Conservation (phyloP, 768 basidiomycete genomes). For the Dacryopinax spathularia region DNA sequence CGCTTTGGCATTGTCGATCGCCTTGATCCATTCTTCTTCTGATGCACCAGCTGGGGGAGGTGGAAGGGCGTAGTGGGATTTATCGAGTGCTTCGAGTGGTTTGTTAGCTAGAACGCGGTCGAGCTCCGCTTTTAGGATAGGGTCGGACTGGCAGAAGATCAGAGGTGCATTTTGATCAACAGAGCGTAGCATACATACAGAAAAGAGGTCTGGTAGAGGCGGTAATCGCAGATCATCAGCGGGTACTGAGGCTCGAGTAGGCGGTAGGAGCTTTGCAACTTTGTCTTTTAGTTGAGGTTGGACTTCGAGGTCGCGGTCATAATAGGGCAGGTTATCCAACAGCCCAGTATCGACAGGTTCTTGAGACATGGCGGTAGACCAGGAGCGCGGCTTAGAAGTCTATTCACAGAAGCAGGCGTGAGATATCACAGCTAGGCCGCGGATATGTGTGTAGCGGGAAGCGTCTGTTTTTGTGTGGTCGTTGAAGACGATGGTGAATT, state of each 20-base stretch:
- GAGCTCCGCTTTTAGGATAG: slow-evolving; percentile 57
- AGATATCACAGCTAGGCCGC: too few relatives aligned
- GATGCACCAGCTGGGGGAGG: slow-evolving; percentile 44
- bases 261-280: slow-evolving; percentile 56
- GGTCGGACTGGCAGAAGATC: slow-evolving; percentile 37
- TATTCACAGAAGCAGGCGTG: too few relatives aligned
- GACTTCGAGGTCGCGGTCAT: slow-evolving; percentile 79
- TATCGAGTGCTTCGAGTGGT: slow-evolving; percentile 53
- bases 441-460: too few relatives aligned
- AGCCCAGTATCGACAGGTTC: slow-evolving; percentile 23
- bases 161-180: background rate
- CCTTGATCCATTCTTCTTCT: slow-evolving; percentile 62
- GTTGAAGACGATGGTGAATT: too few relatives aligned
- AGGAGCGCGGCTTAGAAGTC: too few relatives aligned
- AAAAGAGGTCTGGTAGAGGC: slow-evolving; percentile 49
- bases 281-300: slow-evolving; percentile 55
- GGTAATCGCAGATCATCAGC: slow-evolving; percentile 58
- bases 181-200: slow-evolving; percentile 23
- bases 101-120: slow-evolving; percentile 56
- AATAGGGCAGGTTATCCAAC: slow-evolving; percentile 85
- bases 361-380: background rate
- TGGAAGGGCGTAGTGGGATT: slow-evolving; percentile 58
- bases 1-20: slow-evolving; percentile 60
- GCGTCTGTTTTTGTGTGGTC: too few relatives aligned
- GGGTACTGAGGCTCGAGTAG: slow-evolving; percentile 18